Evolutionary conservation across 768 basidiomycete genomes (phyloP).

Genomic region (Auriculariales sp.): DNA sequence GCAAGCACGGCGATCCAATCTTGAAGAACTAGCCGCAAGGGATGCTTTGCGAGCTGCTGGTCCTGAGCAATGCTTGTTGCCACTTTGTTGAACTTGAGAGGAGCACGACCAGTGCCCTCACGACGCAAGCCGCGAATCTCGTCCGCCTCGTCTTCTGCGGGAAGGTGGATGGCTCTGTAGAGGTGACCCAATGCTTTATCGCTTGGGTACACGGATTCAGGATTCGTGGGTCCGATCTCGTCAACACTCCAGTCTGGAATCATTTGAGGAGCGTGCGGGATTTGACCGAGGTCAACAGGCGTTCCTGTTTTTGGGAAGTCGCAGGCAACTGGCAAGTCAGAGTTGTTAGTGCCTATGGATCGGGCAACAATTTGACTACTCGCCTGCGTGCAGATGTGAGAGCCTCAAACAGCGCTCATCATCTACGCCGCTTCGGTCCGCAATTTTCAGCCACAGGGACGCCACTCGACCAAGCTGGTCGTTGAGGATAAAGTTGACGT

Average conservation of each 20-base stretch:
- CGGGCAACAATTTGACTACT: neutral
- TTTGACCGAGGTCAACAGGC: slow-evolving; percentile 26
- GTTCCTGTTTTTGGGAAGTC: slow-evolving; percentile 50
- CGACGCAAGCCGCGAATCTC: no score
- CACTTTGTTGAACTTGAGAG: no score
- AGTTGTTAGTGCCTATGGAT: neutral
- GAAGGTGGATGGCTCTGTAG: slow-evolving; percentile 45
- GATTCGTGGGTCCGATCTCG: neutral
- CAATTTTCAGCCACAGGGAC: slow-evolving; percentile 47
- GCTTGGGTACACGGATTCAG: slow-evolving; percentile 33
- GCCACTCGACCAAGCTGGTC: slow-evolving; percentile 36
- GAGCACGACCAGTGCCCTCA: no score
- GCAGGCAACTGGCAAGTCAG: slow-evolving; percentile 31
- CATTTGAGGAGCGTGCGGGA: slow-evolving; percentile 24
- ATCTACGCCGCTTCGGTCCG: slow-evolving; percentile 43
- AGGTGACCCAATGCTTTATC: slow-evolving; percentile 41
- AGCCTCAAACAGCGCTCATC: slow-evolving; percentile 38
- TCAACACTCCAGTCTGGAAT: slow-evolving; percentile 41
- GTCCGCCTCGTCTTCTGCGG: slow-evolving; percentile 13
- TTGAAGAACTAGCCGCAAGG: no score
- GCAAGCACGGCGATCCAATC: no score
- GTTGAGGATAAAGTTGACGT: slow-evolving; percentile 52
- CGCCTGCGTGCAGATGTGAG: slow-evolving; percentile 39
- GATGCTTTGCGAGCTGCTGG: no score
- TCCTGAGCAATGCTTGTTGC: no score